Evolutionary conservation across 169 alveolate species (phyloP).

Genomic region (Plasmodium billcollinsi): DNA sequence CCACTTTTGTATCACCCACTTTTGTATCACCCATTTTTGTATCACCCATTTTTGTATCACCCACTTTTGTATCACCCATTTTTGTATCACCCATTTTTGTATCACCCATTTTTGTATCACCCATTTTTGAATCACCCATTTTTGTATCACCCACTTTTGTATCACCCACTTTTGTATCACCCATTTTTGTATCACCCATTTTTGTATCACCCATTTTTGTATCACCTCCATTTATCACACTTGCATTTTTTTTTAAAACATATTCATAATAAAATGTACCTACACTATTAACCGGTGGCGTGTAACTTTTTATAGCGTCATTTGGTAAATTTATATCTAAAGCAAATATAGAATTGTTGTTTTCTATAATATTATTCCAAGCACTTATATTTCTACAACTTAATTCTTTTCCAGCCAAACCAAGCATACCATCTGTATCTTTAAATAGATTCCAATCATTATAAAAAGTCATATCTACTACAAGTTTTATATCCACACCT

Average conservation of each 20-base stretch:
- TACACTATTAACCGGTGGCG: not conserved
- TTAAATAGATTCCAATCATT: constrained; percentile 55
- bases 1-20: no score
- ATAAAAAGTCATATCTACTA: constrained; percentile 29
- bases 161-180: not conserved
- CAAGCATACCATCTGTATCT: constrained; percentile 72
- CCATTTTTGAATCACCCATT: no score
- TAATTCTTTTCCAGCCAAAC: constrained; percentile 65
- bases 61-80: not conserved
- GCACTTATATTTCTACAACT: constrained; percentile 52
- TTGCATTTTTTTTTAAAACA: not conserved
- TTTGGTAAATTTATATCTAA: constrained; percentile 53
- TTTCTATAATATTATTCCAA: constrained; percentile 54
- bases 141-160: no score
- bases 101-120: not conserved
- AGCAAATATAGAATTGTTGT: constrained; percentile 29
- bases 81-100: not conserved
- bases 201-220: not conserved
- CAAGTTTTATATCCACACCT: constrained; percentile 24
- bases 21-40: no score
- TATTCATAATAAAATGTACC: not conserved
- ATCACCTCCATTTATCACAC: no score
- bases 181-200: not conserved
- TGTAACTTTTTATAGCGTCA: constrained; percentile 4
- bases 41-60: not conserved